phyloP scores from a whole-genome alignment of 805 yeast species.

The Komagataella pastoris region DNA sequence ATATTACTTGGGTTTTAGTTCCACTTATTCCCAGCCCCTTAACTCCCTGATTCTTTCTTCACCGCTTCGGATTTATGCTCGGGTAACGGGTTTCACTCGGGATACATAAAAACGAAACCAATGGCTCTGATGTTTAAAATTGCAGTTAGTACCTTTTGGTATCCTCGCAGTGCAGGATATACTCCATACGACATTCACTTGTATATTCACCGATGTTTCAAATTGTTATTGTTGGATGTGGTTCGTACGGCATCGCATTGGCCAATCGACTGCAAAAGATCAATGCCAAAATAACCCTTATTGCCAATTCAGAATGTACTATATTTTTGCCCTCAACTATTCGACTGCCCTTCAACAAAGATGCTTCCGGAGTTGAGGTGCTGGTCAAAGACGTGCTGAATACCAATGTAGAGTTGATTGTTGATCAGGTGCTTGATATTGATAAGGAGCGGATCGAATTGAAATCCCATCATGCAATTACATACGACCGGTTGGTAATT shows the following conservation, averaged over 20 bases:
- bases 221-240: no score
- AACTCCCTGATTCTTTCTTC: no score
- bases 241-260: neutral
- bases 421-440: constrained; percentile 10
- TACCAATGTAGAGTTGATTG: constrained; percentile 9
- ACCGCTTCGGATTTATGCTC: no score
- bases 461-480: constrained; percentile 2
- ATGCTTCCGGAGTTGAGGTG: constrained; percentile 1
- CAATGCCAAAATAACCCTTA: constrained; percentile 5
- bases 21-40: no score
- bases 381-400: constrained; percentile 10
- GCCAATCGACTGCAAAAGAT: constrained; percentile 3
- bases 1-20: no score
- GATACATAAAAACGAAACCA: no score
- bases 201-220: no score
- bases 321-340: constrained; percentile 6
- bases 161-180: no score
- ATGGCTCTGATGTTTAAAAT: no score
- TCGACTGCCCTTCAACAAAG: constrained; percentile 5
- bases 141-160: no score
- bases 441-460: constrained; percentile 7
- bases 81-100: no score
- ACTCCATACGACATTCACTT: no score
- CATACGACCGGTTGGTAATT: constrained; percentile 13
- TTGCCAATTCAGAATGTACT: constrained; percentile 5